Evolutionary conservation across 805 yeast species (phyloP).

Genomic region (Candida tammaniensis): DNA sequence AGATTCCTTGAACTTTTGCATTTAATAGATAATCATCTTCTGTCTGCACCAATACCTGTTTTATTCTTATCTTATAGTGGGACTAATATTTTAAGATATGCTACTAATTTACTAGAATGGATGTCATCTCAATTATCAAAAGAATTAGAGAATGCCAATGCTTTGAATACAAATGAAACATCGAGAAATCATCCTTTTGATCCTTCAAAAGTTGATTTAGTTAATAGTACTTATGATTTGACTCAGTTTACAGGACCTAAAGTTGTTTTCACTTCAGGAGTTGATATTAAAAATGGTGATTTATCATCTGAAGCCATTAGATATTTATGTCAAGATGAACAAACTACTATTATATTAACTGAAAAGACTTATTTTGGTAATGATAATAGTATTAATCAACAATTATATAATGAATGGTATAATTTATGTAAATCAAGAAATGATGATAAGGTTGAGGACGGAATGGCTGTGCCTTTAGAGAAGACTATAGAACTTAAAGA

Average conservation of each 20-base stretch:
- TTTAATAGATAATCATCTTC: slow-evolving; percentile 65
- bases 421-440: slow-evolving; percentile 32
- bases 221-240: slow-evolving; percentile 56
- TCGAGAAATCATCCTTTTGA: slow-evolving; percentile 75
- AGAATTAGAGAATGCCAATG: slow-evolving; percentile 63
- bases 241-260: slow-evolving; percentile 62
- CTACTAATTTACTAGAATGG: slow-evolving; percentile 93
- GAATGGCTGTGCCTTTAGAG: slow-evolving; percentile 54
- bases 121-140: slow-evolving; percentile 84
- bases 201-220: slow-evolving; percentile 54
- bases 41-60: slow-evolving; percentile 63
- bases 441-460: slow-evolving; percentile 50
- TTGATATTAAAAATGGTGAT: slow-evolving; percentile 62
- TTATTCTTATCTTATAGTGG: slow-evolving; percentile 76
- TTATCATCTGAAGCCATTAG: slow-evolving; percentile 50
- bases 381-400: slow-evolving; percentile 45
- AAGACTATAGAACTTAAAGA: slow-evolving; percentile 40
- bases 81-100: slow-evolving; percentile 72
- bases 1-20: slow-evolving; percentile 78
- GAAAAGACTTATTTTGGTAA: slow-evolving; percentile 50
- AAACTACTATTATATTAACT: slow-evolving; percentile 71
- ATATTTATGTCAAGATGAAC: slow-evolving; percentile 59
- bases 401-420: slow-evolving; percentile 55
- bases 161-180: slow-evolving; percentile 12
- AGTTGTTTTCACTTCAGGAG: slow-evolving; percentile 75